phyloP scores from a whole-genome alignment of 352 stramenopile species.

The Pythium scleroteichum region DNA sequence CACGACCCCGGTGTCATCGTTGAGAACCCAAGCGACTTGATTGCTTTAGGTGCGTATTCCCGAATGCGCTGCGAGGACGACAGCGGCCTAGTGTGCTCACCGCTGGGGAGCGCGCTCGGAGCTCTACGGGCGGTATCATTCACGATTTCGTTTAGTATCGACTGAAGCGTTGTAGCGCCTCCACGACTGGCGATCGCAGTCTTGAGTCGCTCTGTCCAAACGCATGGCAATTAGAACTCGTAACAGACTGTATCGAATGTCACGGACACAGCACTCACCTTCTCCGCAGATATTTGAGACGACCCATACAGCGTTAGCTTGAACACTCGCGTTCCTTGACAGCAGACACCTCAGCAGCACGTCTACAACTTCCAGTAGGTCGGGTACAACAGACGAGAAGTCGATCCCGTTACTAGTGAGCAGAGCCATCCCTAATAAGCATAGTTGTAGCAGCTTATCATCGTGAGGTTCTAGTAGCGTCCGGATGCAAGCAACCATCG shows the following conservation, averaged over 20 bases:
- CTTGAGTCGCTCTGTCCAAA: constrained; percentile 46
- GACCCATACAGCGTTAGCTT: constrained; percentile 77
- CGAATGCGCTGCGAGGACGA: constrained; percentile 75
- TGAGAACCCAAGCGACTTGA: constrained; percentile 65
- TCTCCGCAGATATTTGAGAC: constrained; percentile 71
- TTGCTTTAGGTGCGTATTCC: constrained; percentile 76
- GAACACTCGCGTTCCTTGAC: constrained; percentile 53
- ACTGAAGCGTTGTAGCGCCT: constrained; percentile 57
- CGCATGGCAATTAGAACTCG: no score
- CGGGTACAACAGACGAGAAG: constrained; percentile 31
- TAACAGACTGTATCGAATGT: no score
- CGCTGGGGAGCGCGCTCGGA: neutral
- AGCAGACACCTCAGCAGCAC: constrained; percentile 46
- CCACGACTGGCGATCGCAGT: constrained; percentile 49
- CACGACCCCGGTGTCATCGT: constrained; percentile 28
- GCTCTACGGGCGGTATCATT: neutral
- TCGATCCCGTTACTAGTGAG: constrained; percentile 44
- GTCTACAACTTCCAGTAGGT: constrained; percentile 41
- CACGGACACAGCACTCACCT: constrained; percentile 32
- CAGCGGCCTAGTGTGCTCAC: constrained; percentile 28
- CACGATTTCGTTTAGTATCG: constrained; percentile 58
- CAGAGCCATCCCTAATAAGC: constrained; percentile 60
- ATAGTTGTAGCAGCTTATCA: constrained; percentile 64
- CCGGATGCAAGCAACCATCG: constrained; percentile 38
- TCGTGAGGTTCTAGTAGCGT: constrained; percentile 35